Evolutionary conservation across 495 filamentous ascomycete species (phyloP).

Genomic region (Lindgomyces ingoldianus): DNA sequence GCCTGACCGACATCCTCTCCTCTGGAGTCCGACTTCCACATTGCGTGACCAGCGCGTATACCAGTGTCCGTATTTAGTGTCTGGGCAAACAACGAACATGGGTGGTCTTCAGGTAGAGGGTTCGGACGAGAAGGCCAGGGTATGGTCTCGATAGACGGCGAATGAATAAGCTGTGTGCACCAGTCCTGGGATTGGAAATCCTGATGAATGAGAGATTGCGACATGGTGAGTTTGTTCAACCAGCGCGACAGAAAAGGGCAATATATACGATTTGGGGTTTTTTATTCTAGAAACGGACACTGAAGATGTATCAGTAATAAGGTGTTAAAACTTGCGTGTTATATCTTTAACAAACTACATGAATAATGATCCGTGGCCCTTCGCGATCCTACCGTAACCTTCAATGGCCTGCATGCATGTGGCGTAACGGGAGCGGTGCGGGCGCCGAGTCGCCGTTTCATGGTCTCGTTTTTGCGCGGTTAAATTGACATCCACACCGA

Average conservation of each 20-base stretch:
- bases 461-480: too few species aligned
- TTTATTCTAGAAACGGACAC: too few species aligned
- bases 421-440: too few species aligned
- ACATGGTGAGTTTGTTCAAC: not conserved
- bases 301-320: too few species aligned
- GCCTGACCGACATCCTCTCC: not conserved
- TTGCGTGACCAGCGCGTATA: constrained; percentile 5
- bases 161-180: not conserved
- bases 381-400: too few species aligned
- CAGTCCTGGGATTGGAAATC: constrained; percentile 1
- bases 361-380: too few species aligned
- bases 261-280: not conserved
- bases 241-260: not conserved
- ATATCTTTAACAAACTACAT: too few species aligned
- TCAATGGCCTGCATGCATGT: too few species aligned
- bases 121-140: constrained; percentile 11
- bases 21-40: not conserved
- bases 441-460: too few species aligned
- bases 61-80: constrained; percentile 5
- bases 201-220: not conserved
- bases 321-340: too few species aligned
- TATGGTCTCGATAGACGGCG: not conserved
- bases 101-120: not conserved
- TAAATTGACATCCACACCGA: too few species aligned
- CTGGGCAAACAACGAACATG: constrained; percentile 8